A percentile compares a stretch with the other conserved stretches of the same genome.
These are phyloP conservation scores for Dactylonectria estremocensis DNA, from an alignment of 2,329 filamentous ascomycete genomes.

Conservation along the genomic window DNA sequence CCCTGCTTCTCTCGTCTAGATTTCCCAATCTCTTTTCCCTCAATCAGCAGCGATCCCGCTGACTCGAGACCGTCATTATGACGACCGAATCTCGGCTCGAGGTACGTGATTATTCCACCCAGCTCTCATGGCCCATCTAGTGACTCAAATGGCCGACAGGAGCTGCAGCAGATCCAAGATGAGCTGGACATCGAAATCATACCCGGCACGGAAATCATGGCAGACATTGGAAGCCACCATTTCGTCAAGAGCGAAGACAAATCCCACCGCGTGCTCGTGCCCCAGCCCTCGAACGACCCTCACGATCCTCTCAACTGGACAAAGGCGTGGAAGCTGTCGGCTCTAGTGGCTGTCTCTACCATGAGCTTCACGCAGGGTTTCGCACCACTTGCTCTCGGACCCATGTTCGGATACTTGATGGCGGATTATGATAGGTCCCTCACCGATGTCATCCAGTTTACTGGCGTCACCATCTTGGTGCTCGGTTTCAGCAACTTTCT, in stretches of 20 bases:
- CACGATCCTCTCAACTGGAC: constrained; percentile 22
- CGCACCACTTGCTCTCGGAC: constrained; percentile 7
- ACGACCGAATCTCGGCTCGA: constrained; percentile 4
- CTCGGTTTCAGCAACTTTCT: constrained; percentile 32
- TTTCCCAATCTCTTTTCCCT: too few species aligned
- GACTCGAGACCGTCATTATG: background rate
- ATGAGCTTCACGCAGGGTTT: constrained; percentile 23
- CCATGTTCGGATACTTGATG: constrained; percentile 15
- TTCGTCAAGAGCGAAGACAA: constrained; percentile 32
- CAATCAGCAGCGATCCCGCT: background rate
- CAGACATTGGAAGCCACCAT: constrained; percentile 37
- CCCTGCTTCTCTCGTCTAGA: background rate
- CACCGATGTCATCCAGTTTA: constrained; percentile 25
- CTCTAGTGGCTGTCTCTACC: constrained; percentile 16
- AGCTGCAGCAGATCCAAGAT: constrained; percentile 30
- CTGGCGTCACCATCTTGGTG: constrained; percentile 26
- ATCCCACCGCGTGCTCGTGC: constrained; percentile 35
- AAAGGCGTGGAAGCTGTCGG: constrained; percentile 8
- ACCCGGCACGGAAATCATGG: constrained; percentile 39
- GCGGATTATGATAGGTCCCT: constrained; percentile 16
- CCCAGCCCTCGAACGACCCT: constrained; percentile 24
- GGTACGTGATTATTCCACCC: background rate
- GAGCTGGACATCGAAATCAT: constrained; percentile 38
- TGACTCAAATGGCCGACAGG: background rate
- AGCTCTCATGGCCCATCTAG: too few species aligned